Evolutionary conservation across 2,329 filamentous ascomycete species (phyloP).

Genomic region (Bipolaris gigantea): DNA sequence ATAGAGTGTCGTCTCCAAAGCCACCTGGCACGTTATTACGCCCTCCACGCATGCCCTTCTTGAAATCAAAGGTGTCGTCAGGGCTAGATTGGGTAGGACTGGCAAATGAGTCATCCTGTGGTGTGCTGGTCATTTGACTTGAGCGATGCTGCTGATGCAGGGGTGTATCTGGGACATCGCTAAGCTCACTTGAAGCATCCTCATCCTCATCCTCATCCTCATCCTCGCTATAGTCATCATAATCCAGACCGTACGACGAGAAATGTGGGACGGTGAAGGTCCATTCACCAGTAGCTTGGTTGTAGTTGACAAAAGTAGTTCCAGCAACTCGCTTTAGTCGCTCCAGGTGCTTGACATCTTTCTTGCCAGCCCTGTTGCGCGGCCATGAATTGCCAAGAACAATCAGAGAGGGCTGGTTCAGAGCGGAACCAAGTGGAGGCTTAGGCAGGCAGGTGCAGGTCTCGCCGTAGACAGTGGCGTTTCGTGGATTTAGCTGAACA

Average conservation of each 20-base stretch:
- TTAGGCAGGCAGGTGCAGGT: conserved; percentile 59
- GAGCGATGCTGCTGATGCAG: conserved; percentile 35
- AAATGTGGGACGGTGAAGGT: conserved; percentile 93
- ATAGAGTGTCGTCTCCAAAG: conserved; percentile 67
- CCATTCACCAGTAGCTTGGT: conserved; percentile 81
- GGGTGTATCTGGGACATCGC: conserved; percentile 51
- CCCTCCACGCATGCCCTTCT: conserved; percentile 54
- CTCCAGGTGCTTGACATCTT: conserved; percentile 78
- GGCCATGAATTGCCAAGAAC: conserved; percentile 94
- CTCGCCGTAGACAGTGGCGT: conserved; percentile 81
- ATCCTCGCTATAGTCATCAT: conserved; percentile 64
- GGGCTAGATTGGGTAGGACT: conserved; percentile 50
- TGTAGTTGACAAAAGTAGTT: conserved; percentile 81
- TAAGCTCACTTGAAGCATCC: conserved; percentile 39
- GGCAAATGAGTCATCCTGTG: conserved; percentile 42
- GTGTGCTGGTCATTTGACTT: conserved; percentile 40
- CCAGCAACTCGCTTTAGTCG: conserved; percentile 76
- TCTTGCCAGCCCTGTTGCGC: conserved; percentile 67
- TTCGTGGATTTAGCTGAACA: conserved; percentile 74
- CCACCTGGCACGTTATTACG: conserved; percentile 70
- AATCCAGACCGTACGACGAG: conserved; percentile 89
- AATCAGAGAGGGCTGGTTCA: conserved; percentile 89
- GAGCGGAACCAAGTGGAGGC: conserved; percentile 78
- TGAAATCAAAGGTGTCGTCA: conserved; percentile 61
- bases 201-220: conserved; percentile 56